These are phyloP conservation scores for Amylocarpus encephaloides DNA, from an alignment of 2,329 filamentous ascomycete species.

Conservation along the genomic window DNA sequence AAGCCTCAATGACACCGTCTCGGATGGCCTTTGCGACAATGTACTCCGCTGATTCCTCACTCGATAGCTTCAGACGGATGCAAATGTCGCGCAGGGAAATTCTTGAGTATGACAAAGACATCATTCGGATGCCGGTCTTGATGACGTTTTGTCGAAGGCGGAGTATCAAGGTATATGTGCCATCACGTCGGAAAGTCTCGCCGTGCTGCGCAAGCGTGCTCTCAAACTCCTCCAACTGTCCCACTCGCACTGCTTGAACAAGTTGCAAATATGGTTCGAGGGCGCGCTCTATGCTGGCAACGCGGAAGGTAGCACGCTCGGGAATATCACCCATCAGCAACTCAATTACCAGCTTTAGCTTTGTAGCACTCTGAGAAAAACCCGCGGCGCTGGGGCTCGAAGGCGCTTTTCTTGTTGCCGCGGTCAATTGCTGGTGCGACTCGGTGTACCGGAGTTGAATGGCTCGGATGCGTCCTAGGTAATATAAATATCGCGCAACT, in stretches of 20 bases:
- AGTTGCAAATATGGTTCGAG: conserved; percentile 90
- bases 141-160: conserved; percentile 97
- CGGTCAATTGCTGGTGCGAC: conserved; percentile 87
- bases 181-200: conserved; percentile 82
- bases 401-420: conserved; percentile 90
- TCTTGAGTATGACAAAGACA: conserved; percentile 94
- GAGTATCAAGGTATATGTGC: conserved; percentile 91
- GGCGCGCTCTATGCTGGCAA: conserved; percentile 76
- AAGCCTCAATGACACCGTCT: conserved; percentile 94
- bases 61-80: conserved; percentile 85
- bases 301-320: conserved; percentile 88
- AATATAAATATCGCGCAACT: conserved; percentile 95
- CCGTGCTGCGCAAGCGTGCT: conserved; percentile 76
- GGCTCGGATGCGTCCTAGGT: conserved; percentile 90
- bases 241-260: conserved; percentile 92
- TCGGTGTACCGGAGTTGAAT: conserved; percentile 97
- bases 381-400: conserved; percentile 83
- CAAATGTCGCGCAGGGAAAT: conserved; percentile 97
- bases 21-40: conserved; percentile 98
- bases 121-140: conserved; percentile 98
- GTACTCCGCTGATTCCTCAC: conserved; percentile 96
- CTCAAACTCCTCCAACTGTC: conserved; percentile 89
- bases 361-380: conserved; percentile 93
- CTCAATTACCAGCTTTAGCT: conserved; percentile 94
- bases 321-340: conserved; percentile 98